A percentile compares a stretch with the other conserved stretches of the same genome.
phyloP scores from a whole-genome alignment of 352 stramenopile genomes.

The Albugo laibachii region DNA sequence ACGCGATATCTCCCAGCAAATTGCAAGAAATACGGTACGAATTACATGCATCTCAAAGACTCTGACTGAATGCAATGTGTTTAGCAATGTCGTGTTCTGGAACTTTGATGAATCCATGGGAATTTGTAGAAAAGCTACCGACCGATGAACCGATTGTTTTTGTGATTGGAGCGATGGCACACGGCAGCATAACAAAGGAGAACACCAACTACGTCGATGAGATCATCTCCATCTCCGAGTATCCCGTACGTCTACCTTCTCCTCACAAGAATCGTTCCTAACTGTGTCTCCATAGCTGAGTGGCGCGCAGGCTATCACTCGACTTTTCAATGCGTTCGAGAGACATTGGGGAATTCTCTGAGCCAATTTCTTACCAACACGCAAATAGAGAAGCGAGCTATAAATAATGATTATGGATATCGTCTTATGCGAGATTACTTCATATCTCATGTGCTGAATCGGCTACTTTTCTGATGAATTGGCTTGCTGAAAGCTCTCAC shows the following conservation, averaged over 20 bases:
- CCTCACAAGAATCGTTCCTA: not conserved
- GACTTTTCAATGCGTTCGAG: slow-evolving; percentile 95
- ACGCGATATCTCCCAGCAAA: slow-evolving; percentile 93
- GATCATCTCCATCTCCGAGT: slow-evolving; percentile 94
- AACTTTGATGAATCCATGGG: slow-evolving; percentile 86
- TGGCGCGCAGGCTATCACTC: slow-evolving; percentile 90
- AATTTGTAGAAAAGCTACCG: slow-evolving; percentile 85
- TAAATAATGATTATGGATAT: no score
- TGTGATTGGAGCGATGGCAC: slow-evolving; percentile 94
- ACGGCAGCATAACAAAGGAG: slow-evolving; percentile 91
- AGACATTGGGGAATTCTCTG: slow-evolving; percentile 97
- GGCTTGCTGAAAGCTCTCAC: no score
- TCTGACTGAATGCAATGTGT: not conserved
- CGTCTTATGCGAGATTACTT: no score
- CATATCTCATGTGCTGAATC: no score
- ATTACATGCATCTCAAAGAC: not conserved
- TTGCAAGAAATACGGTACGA: slow-evolving; percentile 82
- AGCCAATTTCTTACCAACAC: no score
- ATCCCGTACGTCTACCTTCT: slow-evolving; percentile 47
- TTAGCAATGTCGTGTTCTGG: slow-evolving; percentile 84
- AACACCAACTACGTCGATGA: slow-evolving; percentile 96
- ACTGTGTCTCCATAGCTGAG: slow-evolving; percentile 49
- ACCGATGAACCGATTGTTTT: slow-evolving; percentile 90
- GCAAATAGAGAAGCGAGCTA: no score
- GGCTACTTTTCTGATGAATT: no score